Percentiles rank a stretch among this genome's conserved stretches.
phyloP scores from a whole-genome alignment of 75 land plant species.

The Picea sitchensis region DNA sequence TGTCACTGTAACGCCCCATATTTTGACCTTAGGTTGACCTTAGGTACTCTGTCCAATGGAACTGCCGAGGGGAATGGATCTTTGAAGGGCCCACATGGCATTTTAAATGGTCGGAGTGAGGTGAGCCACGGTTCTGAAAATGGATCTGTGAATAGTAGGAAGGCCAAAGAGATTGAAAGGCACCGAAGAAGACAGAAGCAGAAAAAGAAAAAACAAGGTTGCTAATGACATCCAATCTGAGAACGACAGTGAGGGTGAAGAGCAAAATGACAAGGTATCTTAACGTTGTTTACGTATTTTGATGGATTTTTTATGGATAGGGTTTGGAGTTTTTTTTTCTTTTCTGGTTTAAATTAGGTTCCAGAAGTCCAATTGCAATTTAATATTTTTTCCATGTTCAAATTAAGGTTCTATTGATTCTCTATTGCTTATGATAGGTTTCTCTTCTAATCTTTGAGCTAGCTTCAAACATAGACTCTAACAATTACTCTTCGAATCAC shows the following conservation, averaged over 20 bases:
- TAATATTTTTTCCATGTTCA: too few relatives aligned
- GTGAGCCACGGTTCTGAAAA: not conserved
- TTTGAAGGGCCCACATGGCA: not conserved
- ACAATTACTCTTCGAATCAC: too few relatives aligned
- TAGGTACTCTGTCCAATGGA: not conserved
- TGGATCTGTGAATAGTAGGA: constrained; percentile 24
- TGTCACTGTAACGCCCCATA: too few relatives aligned
- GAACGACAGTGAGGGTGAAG: constrained; percentile 33
- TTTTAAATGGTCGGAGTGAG: not conserved
- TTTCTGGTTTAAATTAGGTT: too few relatives aligned
- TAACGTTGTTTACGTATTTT: not conserved
- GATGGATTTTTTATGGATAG: not conserved
- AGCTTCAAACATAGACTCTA: too few relatives aligned
- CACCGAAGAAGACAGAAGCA: constrained; percentile 85
- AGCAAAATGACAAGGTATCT: constrained; percentile 19
- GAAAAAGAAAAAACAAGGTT: constrained; percentile 59
- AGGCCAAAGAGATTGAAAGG: constrained; percentile 53
- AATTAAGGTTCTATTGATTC: too few relatives aligned
- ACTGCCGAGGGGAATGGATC: not conserved
- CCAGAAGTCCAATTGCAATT: too few relatives aligned
- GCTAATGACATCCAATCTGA: constrained; percentile 18
- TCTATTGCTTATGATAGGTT: too few relatives aligned
- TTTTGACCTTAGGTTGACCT: too few relatives aligned
- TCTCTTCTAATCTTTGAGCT: too few relatives aligned
- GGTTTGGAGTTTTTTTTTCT: too few relatives aligned